Evolutionary conservation across 257 asterid species (phyloP).

Genomic region (Datura wrightii): DNA sequence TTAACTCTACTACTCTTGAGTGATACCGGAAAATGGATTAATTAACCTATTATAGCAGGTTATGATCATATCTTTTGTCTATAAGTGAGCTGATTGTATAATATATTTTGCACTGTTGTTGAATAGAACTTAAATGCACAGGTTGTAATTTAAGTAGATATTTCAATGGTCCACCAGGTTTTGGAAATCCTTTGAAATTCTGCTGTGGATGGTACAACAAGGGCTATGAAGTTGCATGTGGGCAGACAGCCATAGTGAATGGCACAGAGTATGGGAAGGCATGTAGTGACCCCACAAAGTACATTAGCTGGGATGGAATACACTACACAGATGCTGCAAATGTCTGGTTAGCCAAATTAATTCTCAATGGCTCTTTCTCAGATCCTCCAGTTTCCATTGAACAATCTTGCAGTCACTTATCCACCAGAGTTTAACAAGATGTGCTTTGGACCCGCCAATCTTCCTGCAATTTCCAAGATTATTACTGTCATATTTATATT

Average conservation of each 20-base stretch:
- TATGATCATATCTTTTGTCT: too few species aligned
- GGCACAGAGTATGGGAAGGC: constrained; percentile 42
- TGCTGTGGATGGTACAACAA: constrained; percentile 38
- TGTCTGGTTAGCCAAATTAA: not conserved
- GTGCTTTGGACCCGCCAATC: not conserved
- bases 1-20: too few species aligned
- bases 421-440: not conserved
- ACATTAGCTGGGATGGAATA: constrained; percentile 59
- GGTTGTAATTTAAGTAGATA: not conserved
- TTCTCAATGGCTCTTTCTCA: constrained; percentile 38
- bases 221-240: constrained; percentile 44
- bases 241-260: constrained; percentile 43
- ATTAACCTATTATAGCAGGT: too few species aligned
- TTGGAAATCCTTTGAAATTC: constrained; percentile 43
- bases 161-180: constrained; percentile 41
- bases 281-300: constrained; percentile 40
- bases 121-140: not conserved
- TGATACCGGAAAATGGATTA: too few species aligned
- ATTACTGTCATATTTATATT: not conserved
- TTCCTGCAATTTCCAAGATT: not conserved
- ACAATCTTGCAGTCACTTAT: constrained; percentile 32
- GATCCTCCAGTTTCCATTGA: constrained; percentile 34
- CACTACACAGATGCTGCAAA: constrained; percentile 59
- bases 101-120: not conserved
- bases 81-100: not conserved